Base-by-base conservation (phyloP, 2,329 filamentous ascomycete genomes). In the Calonectria honghensis region DNA sequence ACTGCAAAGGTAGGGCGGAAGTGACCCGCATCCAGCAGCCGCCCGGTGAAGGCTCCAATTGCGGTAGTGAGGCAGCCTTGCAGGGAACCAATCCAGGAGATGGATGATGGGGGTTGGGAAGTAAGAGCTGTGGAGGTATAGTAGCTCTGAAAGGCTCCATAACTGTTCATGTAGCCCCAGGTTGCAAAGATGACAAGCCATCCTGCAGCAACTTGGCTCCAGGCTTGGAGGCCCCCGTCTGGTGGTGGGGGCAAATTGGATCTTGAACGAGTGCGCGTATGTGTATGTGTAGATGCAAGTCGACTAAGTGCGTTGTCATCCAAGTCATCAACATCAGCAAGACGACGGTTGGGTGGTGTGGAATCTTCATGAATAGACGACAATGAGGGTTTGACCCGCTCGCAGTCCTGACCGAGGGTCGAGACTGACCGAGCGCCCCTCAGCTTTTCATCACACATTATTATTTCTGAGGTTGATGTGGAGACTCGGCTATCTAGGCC, bases 31-130 rank as follows among this genome's bases (percentile, higher is more conserved):
- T 89, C 88, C 0, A 88, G 79, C 14, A 87, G 76, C 0, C 86
- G 81, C 13, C 88, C 87, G 3, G 85, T 86, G 71, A 89, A 82
- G 18, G 86, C 83, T 27, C 87, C 85, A 3, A 88, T 81, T 4
- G 86, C 82, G 31, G 88, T 83, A 0, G 86, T 84, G 5, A 89
- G 80, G 74, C 86, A 88, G 1, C 85, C 82, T 63, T 89, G 88
- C 0, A 88, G 80, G 3, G 86, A 87, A 0, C 87, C 87, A 37
- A 88, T 88, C 86, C 87, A 87, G 0, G 87, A 87, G 18, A 89
- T 87, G 4, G 82, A 78, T 0, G 87, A 86, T 0, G 85, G 79
- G 0, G 84, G 77, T 14, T 82, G 32, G 13, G 57, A 63, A 20
- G 35, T 78, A 2, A 85, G 75, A 0, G 81, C 79, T 0, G 78